These are phyloP conservation scores for Salix suchowensis DNA, from an alignment of 345 rosid species.

Conservation along the genomic window DNA sequence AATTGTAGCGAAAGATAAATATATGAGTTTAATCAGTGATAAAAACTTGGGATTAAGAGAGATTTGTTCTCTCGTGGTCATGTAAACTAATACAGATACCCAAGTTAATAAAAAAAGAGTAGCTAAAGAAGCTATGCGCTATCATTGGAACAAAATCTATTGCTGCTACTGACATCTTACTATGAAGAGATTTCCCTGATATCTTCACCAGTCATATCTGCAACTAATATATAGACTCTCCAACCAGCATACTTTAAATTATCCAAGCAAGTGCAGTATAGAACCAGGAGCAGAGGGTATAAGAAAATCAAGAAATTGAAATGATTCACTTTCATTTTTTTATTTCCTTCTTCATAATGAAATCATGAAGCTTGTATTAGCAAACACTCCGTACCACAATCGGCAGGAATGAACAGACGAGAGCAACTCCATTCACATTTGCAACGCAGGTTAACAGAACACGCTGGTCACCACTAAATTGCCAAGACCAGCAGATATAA, in stretches of 20 bases:
- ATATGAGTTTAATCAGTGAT: too few species aligned
- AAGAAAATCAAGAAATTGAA: neutral
- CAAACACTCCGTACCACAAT: neutral
- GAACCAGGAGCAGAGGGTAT: neutral
- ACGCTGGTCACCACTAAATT: constrained; percentile 11
- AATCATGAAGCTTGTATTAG: neutral
- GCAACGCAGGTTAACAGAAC: constrained; percentile 1
- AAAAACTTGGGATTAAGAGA: too few species aligned
- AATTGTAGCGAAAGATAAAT: too few species aligned
- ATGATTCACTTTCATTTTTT: neutral
- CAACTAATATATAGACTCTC: neutral
- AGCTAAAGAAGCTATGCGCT: too few species aligned
- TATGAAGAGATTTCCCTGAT: neutral
- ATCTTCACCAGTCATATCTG: neutral
- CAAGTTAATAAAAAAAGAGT: too few species aligned
- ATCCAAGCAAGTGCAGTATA: neutral
- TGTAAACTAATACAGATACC: too few species aligned
- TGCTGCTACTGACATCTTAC: too few species aligned
- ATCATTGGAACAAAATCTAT: neutral
- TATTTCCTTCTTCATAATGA: neutral
- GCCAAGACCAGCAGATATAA: constrained; percentile 22
- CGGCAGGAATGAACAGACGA: neutral
- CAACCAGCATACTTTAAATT: neutral
- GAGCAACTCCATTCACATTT: constrained; percentile 7
- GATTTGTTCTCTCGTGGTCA: too few species aligned